Base-by-base conservation (phyloP, 1,139 yeast genomes). In the Candida labiduridarum region DNA sequence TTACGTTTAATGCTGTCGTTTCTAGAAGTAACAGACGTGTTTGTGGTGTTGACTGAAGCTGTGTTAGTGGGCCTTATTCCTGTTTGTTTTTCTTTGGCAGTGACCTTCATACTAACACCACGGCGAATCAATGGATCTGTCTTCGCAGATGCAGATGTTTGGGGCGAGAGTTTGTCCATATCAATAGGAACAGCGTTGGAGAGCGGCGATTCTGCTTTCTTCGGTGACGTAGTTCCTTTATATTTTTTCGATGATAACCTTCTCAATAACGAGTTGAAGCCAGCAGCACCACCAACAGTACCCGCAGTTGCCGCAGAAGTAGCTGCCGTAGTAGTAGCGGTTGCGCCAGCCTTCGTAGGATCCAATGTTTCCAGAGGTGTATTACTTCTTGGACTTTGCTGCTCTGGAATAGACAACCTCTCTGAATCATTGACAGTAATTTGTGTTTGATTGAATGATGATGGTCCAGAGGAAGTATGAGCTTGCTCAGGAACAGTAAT, bases 401-500 rank as follows among this genome's bases (percentile, higher is more conserved):
- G 77, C 34, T 63, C 68, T 10, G 77, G 74, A 39, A 69, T 44
- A 5, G 46, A 18, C 19, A 45, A 29, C 22, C 38, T 14, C 11
- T 48, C 48, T 31, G 42, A 14, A 8, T 55, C 52, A 27, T 50
- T 42, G n/a, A 59, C 50, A 15, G 63, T 54, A 3, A 66, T 51
- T 33, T 53, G 59, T 1, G 63, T 49, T 47, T 61, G 56, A 43
- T 52, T 50, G 35, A 57, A 56, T 1, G 60, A 50, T 44, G 62
- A 47, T 39, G 58, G 55, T 7, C 61, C 54, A 29, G 59, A 51
- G 0, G 87, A 76, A 2, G 88, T 84, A 60, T 86, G 89, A 0
- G 89, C 90, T 56, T 84, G 89, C 58, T 84, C 86, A 9, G 91
- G 91, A 60, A 81, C 77, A 12, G 85, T 50, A 46, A 74, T 60